phyloP scores from a whole-genome alignment of 208 protist species.

The Crithidia acanthocephali region DNA sequence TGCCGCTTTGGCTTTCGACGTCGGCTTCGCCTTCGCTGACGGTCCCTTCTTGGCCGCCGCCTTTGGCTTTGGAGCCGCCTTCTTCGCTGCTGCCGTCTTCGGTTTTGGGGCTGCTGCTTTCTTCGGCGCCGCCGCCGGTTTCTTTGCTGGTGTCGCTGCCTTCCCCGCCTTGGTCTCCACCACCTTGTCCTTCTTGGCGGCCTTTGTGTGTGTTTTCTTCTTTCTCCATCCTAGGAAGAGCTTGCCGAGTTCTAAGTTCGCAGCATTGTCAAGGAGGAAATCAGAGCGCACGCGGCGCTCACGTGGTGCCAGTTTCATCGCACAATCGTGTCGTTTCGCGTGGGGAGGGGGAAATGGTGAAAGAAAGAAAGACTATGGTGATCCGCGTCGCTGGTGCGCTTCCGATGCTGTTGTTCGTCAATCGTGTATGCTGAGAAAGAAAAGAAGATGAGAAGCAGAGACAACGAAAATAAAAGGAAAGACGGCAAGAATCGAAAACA shows the following conservation, averaged over 20 bases:
- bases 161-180: background rate
- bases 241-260: slow-evolving; percentile 33
- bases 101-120: background rate
- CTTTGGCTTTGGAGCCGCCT: background rate
- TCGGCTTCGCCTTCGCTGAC: background rate
- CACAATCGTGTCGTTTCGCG: background rate
- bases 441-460: no score
- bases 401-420: no score
- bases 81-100: background rate
- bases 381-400: no score
- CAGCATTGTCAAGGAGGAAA: slow-evolving; percentile 47
- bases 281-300: slow-evolving; percentile 29
- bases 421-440: no score
- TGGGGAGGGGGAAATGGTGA: no score
- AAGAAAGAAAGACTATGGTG: no score
- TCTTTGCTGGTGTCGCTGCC: background rate
- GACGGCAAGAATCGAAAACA: no score
- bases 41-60: background rate
- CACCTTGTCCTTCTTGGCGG: background rate
- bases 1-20: background rate
- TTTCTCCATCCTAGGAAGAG: slow-evolving; percentile 42
- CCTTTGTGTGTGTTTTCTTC: background rate
- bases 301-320: slow-evolving; percentile 47
- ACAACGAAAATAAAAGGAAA: background rate
- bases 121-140: slow-evolving; percentile 4